Percentiles rank a stretch among this genome's conserved stretches.
Conservation (phyloP, 495 filamentous ascomycete species). For the Xylaria intraflava region DNA sequence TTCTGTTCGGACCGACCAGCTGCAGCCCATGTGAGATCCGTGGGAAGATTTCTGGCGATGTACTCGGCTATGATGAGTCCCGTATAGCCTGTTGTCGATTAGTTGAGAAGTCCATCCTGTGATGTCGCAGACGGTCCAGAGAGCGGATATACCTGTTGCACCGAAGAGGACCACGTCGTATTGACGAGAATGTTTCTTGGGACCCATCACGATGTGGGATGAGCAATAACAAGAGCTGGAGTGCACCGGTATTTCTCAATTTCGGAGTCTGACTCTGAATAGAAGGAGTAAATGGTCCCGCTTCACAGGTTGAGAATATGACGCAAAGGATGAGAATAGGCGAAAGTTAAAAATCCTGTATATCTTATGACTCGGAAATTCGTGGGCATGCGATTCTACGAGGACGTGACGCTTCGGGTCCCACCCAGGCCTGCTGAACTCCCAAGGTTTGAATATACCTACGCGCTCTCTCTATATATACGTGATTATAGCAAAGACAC, state of each 20-base stretch:
- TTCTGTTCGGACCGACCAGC: constrained; percentile 74
- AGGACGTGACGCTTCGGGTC: neutral
- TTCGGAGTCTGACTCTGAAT: neutral
- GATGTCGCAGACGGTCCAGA: neutral
- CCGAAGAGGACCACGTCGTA: constrained; percentile 84
- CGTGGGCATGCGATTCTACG: neutral
- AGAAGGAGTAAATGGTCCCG: neutral
- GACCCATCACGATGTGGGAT: constrained; percentile 24
- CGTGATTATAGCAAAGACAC: neutral
- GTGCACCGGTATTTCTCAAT: neutral
- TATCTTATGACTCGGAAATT: neutral
- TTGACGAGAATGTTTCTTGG: constrained; percentile 47
- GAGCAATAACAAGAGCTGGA: neutral
- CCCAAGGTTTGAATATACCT: too few relatives aligned
- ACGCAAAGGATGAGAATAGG: neutral
- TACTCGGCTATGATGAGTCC: constrained; percentile 72
- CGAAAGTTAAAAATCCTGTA: neutral
- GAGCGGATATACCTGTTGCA: constrained; percentile 42
- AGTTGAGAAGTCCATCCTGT: constrained; percentile 9
- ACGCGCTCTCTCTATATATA: too few relatives aligned
- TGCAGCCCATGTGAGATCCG: constrained; percentile 80
- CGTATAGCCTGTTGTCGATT: constrained; percentile 64
- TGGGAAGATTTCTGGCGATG: constrained; percentile 66
- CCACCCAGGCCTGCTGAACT: too few relatives aligned
- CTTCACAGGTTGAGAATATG: neutral